phyloP scores from a whole-genome alignment of 2,329 filamentous ascomycete species.

The Fusarium chaquense region DNA sequence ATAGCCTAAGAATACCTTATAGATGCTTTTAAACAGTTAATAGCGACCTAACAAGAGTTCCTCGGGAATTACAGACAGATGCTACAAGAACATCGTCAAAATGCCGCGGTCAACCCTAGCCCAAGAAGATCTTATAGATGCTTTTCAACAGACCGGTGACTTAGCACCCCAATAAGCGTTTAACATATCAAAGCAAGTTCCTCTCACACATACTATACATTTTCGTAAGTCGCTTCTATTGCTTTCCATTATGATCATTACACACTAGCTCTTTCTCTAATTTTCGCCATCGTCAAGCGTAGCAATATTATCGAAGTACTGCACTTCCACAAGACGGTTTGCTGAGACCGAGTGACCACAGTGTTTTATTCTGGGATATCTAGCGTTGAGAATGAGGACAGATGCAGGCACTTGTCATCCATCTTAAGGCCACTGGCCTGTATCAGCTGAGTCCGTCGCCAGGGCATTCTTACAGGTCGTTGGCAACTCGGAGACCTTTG shows the following conservation, averaged over 20 bases:
- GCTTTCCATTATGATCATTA: neutral
- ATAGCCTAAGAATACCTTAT: too few species aligned
- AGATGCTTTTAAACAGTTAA: too few species aligned
- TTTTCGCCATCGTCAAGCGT: slow-evolving; percentile 39
- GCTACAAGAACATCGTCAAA: slow-evolving; percentile 4
- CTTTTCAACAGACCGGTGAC: slow-evolving; percentile 3
- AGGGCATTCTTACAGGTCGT: too few species aligned
- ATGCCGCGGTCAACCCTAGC: slow-evolving; percentile 23
- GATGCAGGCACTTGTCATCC: too few species aligned
- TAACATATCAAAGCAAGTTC: slow-evolving; percentile 27
- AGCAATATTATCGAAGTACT: slow-evolving; percentile 42
- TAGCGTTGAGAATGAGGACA: too few species aligned
- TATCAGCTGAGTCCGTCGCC: too few species aligned
- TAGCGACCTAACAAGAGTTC: too few species aligned
- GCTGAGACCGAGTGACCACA: too few species aligned
- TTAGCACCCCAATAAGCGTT: slow-evolving; percentile 1
- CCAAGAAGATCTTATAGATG: neutral
- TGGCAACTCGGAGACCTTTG: too few species aligned
- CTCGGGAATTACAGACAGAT: neutral
- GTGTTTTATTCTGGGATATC: too few species aligned
- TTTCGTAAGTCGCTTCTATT: slow-evolving; percentile 41
- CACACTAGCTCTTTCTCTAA: slow-evolving; percentile 39
- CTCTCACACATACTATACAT: slow-evolving; percentile 11
- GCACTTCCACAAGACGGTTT: slow-evolving; percentile 46
- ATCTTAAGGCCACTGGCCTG: too few species aligned